Percentiles rank a stretch among this genome's conserved stretches.
phyloP scores from a whole-genome alignment of 1,284 basidiomycete genomes.

The Irpex sp. region DNA sequence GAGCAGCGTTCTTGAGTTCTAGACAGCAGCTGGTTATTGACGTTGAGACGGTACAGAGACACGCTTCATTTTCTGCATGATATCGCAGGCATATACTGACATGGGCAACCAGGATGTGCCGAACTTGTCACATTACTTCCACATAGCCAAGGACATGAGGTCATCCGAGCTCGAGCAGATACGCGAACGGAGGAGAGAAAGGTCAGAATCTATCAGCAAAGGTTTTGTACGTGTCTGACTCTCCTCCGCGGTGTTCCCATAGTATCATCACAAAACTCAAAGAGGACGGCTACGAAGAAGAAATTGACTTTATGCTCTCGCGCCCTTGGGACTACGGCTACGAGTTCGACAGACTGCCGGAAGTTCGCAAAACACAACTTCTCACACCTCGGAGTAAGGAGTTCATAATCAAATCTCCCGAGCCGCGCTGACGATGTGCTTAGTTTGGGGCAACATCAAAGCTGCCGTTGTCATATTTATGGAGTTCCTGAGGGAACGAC shows the following conservation, averaged over 20 bases:
- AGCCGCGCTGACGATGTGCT: neutral
- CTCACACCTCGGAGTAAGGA: neutral
- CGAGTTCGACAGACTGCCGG: neutral
- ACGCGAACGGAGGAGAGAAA: neutral
- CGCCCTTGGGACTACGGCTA: neutral
- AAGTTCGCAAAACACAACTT: neutral
- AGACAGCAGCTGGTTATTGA: neutral
- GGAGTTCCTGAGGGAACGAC: neutral
- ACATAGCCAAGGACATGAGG: neutral
- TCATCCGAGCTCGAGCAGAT: neutral
- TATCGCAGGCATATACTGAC: neutral
- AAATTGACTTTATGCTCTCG: neutral
- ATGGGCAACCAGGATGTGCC: neutral
- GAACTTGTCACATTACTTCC: neutral
- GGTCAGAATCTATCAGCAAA: neutral
- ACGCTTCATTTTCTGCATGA: neutral
- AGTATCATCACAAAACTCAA: constrained; percentile 2
- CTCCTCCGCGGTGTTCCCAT: neutral
- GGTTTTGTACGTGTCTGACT: neutral
- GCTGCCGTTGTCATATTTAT: neutral
- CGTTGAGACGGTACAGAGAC: neutral
- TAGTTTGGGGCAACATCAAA: constrained; percentile 4
- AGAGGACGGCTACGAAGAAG: neutral
- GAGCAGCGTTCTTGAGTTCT: neutral
- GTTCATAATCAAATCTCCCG: too few relatives aligned